Conservation (phyloP, 305 asterid genomes). For the Fraxinus angustifolia region DNA sequence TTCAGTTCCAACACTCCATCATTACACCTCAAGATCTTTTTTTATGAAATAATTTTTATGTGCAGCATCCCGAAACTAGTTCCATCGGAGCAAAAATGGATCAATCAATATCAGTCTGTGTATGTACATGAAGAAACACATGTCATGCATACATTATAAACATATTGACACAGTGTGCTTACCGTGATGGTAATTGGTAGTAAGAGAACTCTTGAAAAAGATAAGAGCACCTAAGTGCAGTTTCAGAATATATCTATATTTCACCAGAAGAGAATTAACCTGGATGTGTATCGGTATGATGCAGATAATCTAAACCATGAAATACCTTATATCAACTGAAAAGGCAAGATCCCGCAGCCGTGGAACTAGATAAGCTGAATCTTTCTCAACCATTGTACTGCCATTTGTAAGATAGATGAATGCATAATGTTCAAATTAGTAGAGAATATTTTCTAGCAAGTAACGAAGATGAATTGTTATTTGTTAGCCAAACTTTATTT, state of each 20-base stretch:
- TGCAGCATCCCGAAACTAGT: not conserved
- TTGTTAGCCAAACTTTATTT: constrained; percentile 1
- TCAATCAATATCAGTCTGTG: not conserved
- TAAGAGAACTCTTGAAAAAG: not conserved
- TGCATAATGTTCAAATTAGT: constrained; percentile 7
- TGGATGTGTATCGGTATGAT: not conserved
- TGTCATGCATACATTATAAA: not conserved
- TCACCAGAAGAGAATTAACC: not conserved
- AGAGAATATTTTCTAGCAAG: constrained; percentile 11
- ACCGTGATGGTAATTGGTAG: not conserved
- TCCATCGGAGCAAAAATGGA: not conserved
- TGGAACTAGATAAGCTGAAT: constrained; percentile 75
- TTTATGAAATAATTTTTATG: not conserved
- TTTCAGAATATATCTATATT: not conserved
- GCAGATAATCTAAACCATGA: constrained; percentile 13
- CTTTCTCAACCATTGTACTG: constrained; percentile 81
- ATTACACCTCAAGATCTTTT: not conserved
- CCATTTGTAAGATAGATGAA: constrained; percentile 22
- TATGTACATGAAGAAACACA: not conserved
- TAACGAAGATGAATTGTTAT: not conserved
- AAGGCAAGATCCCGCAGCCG: constrained; percentile 94
- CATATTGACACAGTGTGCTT: not conserved
- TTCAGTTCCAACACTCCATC: not conserved
- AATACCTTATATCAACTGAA: constrained; percentile 80
- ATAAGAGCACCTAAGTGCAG: not conserved